phyloP scores from a whole-genome alignment of 345 rosid genomes.

The Linum tenue region DNA sequence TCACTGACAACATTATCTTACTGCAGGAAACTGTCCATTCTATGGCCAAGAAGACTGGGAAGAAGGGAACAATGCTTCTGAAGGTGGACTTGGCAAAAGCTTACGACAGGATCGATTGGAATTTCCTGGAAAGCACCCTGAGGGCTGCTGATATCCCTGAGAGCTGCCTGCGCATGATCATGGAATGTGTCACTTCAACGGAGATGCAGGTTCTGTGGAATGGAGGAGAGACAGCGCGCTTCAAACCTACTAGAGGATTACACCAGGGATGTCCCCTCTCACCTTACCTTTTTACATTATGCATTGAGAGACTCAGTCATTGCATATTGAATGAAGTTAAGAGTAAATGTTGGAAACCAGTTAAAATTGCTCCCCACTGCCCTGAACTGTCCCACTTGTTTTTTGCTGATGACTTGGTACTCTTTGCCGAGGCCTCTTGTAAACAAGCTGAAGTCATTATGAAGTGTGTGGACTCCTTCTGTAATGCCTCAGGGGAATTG shows the following conservation, averaged over 20 bases:
- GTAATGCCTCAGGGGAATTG: background rate
- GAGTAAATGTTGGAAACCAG: no score
- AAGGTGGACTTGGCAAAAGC: no score
- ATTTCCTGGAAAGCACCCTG: no score
- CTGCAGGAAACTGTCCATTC: no score
- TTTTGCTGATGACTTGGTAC: background rate
- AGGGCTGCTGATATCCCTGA: no score
- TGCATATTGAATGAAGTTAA: background rate
- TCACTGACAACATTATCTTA: no score
- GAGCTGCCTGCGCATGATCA: no score
- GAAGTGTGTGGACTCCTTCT: background rate
- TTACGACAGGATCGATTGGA: no score
- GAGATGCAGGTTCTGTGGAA: background rate
- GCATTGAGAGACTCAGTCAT: background rate
- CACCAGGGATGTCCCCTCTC: background rate
- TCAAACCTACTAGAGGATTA: background rate
- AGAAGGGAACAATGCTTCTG: no score
- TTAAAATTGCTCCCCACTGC: no score
- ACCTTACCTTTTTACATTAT: background rate
- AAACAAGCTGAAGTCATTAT: background rate
- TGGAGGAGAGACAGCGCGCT: background rate
- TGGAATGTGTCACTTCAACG: background rate
- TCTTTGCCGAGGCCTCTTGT: background rate
- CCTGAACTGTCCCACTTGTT: background rate
- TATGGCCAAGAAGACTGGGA: no score